Percentiles rank a stretch among this genome's conserved stretches.
Evolutionary conservation across 202 grass and related monocot genomes (phyloP).

Genomic region (Schoenoplectus tabernaemontani): DNA sequence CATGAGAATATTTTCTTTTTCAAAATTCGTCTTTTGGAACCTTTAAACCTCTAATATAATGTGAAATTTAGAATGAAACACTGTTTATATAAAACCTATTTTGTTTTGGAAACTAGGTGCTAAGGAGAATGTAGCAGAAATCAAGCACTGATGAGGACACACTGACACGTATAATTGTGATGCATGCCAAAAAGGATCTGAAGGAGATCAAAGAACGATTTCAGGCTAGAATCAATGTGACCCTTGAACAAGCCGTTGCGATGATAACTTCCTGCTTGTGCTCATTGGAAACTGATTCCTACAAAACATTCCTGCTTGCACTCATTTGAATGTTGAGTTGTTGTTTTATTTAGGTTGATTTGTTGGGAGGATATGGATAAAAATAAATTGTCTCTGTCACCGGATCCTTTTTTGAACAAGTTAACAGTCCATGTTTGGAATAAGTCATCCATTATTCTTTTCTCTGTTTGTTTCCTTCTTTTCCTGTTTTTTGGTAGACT

Average conservation of each 20-base stretch:
- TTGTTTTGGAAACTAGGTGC: slow-evolving; percentile 27
- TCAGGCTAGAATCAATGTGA: slow-evolving; percentile 28
- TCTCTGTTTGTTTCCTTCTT: too few species aligned
- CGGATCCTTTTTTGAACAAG: background rate
- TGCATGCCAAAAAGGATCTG: slow-evolving; percentile 72
- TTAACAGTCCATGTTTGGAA: background rate
- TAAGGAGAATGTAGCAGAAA: slow-evolving; percentile 32
- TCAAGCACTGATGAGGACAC: slow-evolving; percentile 52
- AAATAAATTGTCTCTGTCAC: background rate
- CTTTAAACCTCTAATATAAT: background rate
- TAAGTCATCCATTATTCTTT: background rate
- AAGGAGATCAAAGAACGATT: slow-evolving; percentile 52
- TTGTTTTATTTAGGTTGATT: background rate
- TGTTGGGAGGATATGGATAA: background rate
- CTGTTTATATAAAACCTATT: background rate
- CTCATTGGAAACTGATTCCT: slow-evolving; percentile 46
- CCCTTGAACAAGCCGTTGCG: slow-evolving; percentile 47
- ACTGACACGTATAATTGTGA: slow-evolving; percentile 47
- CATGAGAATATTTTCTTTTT: too few species aligned
- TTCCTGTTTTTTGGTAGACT: background rate
- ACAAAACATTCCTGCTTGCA: too few species aligned
- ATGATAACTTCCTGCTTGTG: slow-evolving; percentile 55
- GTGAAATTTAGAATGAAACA: background rate
- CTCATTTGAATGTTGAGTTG: background rate
- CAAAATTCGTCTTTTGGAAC: background rate